phyloP scores from a whole-genome alignment of 2,329 filamentous ascomycete genomes.

The Pseudogymnoascus sp. region DNA sequence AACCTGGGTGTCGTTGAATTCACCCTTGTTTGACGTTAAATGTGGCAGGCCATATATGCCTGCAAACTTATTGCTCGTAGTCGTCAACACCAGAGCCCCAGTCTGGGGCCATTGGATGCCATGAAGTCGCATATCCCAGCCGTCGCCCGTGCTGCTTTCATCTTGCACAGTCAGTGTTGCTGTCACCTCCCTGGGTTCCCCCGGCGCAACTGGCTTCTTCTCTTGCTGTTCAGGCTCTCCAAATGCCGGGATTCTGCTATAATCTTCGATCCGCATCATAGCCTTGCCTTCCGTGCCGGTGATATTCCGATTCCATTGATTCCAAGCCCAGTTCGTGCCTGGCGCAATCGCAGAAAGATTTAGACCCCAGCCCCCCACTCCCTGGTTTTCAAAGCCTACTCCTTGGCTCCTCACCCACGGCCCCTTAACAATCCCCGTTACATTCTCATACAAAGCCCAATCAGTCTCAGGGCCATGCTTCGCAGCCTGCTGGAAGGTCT shows the following conservation, averaged over 20 bases:
- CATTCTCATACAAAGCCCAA: constrained; percentile 26
- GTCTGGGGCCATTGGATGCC: constrained; percentile 81
- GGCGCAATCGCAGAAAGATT: constrained; percentile 61
- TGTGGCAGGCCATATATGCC: constrained; percentile 87
- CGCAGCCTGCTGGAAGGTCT: constrained; percentile 37
- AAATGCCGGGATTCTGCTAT: constrained; percentile 13
- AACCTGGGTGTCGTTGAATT: constrained; percentile 49
- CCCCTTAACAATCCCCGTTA: constrained; percentile 28
- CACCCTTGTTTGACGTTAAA: constrained; percentile 53
- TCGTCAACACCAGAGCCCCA: constrained; percentile 73
- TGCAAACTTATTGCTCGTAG: constrained; percentile 89
- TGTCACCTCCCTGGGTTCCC: constrained; percentile 50
- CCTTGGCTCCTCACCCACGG: constrained; percentile 23
- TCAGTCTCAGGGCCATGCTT: constrained; percentile 10
- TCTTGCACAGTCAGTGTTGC: constrained; percentile 68
- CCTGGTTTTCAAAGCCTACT: constrained; percentile 1
- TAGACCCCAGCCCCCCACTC: constrained; percentile 34
- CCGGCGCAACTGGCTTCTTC: constrained; percentile 15
- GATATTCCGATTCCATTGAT: constrained; percentile 69
- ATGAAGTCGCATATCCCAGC: constrained; percentile 71
- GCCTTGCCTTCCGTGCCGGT: constrained; percentile 65
- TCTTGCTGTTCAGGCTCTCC: constrained; percentile 25
- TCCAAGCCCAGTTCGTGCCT: constrained; percentile 54
- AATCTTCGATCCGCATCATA: constrained; percentile 56
- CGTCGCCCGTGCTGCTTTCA: constrained; percentile 57